Evolutionary conservation across 371 early-diverging fungal species (phyloP).

Genomic region (Mortierella sp.): DNA sequence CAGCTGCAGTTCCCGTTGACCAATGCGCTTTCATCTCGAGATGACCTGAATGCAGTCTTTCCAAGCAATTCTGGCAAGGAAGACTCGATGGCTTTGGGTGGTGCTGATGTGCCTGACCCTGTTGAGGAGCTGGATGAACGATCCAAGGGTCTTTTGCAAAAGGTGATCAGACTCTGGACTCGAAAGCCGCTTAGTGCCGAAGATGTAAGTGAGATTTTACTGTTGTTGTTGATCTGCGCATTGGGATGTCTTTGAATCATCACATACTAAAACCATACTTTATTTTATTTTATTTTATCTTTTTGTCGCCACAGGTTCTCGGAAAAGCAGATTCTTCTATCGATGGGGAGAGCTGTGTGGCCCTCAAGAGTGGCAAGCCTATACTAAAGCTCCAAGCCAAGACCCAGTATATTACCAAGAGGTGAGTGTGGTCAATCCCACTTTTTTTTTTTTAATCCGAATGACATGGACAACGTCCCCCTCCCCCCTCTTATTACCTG

Average conservation of each 20-base stretch:
- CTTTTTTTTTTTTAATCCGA: too few species aligned
- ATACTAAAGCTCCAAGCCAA: conserved; percentile 64
- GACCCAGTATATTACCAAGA: conserved; percentile 63
- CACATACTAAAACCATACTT: too few species aligned
- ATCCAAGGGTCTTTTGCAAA: conserved; percentile 52
- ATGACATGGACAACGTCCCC: too few species aligned
- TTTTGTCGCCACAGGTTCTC: conserved; percentile 61
- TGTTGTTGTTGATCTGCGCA: too few species aligned
- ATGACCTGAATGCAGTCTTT: background rate
- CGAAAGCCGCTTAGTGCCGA: conserved; percentile 57
- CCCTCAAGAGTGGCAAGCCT: conserved; percentile 29
- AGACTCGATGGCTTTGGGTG: background rate
- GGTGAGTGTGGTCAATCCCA: conserved; percentile 49
- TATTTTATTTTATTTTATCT: conserved; percentile 44
- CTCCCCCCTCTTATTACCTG: too few species aligned
- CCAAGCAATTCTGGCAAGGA: background rate
- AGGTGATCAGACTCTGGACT: conserved; percentile 61
- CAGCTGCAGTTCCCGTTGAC: conserved; percentile 10
- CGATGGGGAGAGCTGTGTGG: conserved; percentile 53
- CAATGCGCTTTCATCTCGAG: conserved; percentile 3
- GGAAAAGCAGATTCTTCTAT: conserved; percentile 21
- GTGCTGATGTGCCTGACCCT: background rate
- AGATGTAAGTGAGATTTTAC: conserved; percentile 55
- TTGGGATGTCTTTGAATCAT: too few species aligned
- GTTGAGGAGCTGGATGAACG: conserved; percentile 5